Base-by-base conservation (phyloP, 345 rosid species). In the Arabis alpina region DNA sequence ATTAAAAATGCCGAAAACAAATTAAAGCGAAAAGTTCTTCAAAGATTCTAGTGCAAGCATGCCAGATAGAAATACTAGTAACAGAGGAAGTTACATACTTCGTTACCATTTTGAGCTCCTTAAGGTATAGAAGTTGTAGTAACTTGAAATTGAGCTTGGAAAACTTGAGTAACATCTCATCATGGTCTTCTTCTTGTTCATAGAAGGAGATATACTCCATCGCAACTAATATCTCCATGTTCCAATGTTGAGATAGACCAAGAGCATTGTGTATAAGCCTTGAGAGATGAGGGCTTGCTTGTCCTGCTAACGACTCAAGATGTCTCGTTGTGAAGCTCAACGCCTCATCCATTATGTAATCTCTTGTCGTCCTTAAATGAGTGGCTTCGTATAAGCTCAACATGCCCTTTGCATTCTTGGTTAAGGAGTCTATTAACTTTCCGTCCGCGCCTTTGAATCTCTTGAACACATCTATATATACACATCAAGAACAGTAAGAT, bases 341-440 rank as follows among this genome's bases (percentile, higher is more conserved):
- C 1, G 82, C 80, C 61, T 82, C 80, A 9, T 82, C 82, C 41
- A 82, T 1, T 10, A 80, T 60, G 6, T 45, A 34, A 8, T 82
- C 86, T 24, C 43, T 79, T 15, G 62, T 72, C 3, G 61, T 54
- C 10, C 68, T 45, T 6, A 77, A 58, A 9, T 69, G 10, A 8
- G 83, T 45, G 11, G 82, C 87, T 76, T 83, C 82, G 14, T 81
- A 74, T 30, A 83, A 55, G 56, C 80, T 71, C 42, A 81, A 15
- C 10, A 81, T 61, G 0, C 81, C 87, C 50, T 76, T 71, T 7
- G 30, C 42, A 64, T 80, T 82, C 5, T 48, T 8, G 30, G 3
- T 3, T 4, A 68, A 39, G 19, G 14, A 49, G 0, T 48, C 65
- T 34, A 44, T 70, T 54, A 82, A 72, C 6, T 50, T 42, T 2